Conservation (phyloP, 202 grass and related monocot species). For the Saccharum hybrid region DNA sequence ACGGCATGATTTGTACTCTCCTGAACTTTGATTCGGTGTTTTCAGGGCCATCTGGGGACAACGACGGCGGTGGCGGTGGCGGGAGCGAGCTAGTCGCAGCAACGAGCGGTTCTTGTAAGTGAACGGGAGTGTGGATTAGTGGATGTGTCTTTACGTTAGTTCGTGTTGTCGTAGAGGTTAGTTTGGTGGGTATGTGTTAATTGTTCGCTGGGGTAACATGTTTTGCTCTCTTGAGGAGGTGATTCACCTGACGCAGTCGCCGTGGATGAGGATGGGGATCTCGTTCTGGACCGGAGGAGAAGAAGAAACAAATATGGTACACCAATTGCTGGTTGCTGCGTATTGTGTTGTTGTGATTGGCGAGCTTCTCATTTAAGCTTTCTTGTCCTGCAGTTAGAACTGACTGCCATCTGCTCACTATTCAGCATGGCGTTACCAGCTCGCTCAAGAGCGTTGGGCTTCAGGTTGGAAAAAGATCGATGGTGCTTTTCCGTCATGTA, state of each 20-base stretch:
- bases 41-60: not conserved
- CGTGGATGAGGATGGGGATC: conserved; percentile 77
- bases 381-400: conserved; percentile 51
- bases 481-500: not conserved
- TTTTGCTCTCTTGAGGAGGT: conserved; percentile 20
- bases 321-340: not conserved
- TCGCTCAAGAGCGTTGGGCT: conserved; percentile 73
- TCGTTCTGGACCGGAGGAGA: conserved; percentile 63
- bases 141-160: conserved; percentile 3
- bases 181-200: not conserved
- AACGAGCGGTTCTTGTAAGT: conserved; percentile 10
- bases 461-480: conserved; percentile 49
- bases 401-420: conserved; percentile 51
- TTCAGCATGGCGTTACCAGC: conserved; percentile 75
- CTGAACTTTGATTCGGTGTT: not conserved
- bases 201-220: not conserved
- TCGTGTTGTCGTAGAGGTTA: not conserved
- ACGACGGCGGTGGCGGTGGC: no score
- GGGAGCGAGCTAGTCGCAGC: not conserved
- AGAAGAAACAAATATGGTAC: conserved; percentile 41
- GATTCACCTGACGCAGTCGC: conserved; percentile 12
- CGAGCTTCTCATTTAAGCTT: not conserved
- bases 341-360: not conserved
- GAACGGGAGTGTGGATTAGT: not conserved
- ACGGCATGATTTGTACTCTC: not conserved